A percentile compares a stretch with the other conserved stretches of the same genome.
phyloP scores from a whole-genome alignment of 2,329 filamentous ascomycete genomes.

The Claviceps citrina region DNA sequence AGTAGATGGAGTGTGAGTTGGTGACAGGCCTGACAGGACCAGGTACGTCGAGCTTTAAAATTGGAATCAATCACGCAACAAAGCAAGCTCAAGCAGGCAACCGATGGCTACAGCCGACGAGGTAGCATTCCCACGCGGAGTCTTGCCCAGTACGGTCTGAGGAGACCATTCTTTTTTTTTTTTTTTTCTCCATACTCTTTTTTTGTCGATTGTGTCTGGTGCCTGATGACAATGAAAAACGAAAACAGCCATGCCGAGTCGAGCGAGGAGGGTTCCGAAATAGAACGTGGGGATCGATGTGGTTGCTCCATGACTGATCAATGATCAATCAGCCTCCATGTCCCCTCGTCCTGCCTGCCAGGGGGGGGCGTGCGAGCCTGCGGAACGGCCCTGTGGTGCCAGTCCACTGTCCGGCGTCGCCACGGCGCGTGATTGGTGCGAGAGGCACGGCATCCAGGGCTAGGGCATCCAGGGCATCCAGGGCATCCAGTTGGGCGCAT shows the following conservation, averaged over 20 bases:
- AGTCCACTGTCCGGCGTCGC: too few relatives aligned
- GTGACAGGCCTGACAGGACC: not conserved
- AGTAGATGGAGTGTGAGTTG: constrained; percentile 2
- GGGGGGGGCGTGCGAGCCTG: constrained; percentile 1
- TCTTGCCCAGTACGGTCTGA: not conserved
- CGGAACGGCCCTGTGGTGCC: not conserved
- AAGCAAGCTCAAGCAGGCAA: too few relatives aligned
- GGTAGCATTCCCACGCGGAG: too few relatives aligned
- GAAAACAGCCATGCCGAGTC: constrained; percentile 1
- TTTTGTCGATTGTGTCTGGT: not conserved
- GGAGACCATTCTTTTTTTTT: not conserved
- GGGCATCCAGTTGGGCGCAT: too few relatives aligned
- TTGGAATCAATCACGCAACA: not conserved
- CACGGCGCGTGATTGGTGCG: too few relatives aligned
- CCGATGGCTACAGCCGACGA: too few relatives aligned
- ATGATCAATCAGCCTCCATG: too few relatives aligned
- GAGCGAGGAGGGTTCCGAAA: constrained; percentile 1
- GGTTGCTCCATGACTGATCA: not conserved
- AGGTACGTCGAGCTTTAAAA: constrained; percentile 3
- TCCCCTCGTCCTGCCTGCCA: not conserved
- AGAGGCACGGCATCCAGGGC: too few relatives aligned
- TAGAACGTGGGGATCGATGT: constrained; percentile 4
- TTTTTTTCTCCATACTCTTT: too few relatives aligned
- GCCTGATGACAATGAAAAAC: not conserved
- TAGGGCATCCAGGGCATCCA: too few relatives aligned